Percentiles rank a stretch among this genome's conserved stretches.
Conservation (phyloP, 371 early-diverging fungal species). For the Capillidium rhysosporum region DNA sequence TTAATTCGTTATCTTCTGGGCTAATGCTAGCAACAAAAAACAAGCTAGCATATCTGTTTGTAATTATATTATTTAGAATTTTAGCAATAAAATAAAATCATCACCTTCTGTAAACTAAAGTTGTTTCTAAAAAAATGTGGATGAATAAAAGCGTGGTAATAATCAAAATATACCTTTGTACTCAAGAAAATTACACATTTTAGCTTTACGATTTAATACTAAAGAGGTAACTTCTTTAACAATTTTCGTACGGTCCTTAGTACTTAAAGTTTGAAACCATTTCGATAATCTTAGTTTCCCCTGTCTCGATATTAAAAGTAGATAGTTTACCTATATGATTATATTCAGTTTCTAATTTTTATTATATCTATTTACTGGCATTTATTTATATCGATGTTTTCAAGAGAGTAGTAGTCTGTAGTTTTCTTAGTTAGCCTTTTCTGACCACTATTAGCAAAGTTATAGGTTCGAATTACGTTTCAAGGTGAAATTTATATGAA, state of each 20-base stretch:
- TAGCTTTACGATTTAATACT: conserved; percentile 70
- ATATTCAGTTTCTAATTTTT: not conserved
- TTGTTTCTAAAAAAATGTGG: conserved; percentile 38
- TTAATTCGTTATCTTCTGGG: conserved; percentile 78
- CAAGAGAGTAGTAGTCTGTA: too few species aligned
- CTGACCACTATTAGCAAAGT: too few species aligned
- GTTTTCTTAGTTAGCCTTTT: too few species aligned
- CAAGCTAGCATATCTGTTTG: conserved; percentile 73
- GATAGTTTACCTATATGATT: conserved; percentile 34
- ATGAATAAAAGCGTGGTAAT: not conserved
- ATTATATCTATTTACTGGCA: too few species aligned
- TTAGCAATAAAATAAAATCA: too few species aligned
- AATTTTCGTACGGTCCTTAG: conserved; percentile 87
- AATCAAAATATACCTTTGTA: conserved; percentile 50
- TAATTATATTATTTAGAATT: not conserved
- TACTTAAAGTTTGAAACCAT: conserved; percentile 81
- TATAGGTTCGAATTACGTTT: too few species aligned
- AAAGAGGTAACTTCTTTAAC: conserved; percentile 84
- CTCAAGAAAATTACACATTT: conserved; percentile 96
- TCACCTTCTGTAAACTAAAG: conserved; percentile 80
- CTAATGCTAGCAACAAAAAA: conserved; percentile 88
- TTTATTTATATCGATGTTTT: too few species aligned
- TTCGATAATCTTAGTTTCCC: conserved; percentile 89
- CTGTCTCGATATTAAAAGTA: conserved; percentile 44
- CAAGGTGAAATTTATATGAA: too few species aligned